These are phyloP conservation scores for Hyaloscypha finlandica DNA, from an alignment of 495 filamentous ascomycete species.

Conservation along the genomic window DNA sequence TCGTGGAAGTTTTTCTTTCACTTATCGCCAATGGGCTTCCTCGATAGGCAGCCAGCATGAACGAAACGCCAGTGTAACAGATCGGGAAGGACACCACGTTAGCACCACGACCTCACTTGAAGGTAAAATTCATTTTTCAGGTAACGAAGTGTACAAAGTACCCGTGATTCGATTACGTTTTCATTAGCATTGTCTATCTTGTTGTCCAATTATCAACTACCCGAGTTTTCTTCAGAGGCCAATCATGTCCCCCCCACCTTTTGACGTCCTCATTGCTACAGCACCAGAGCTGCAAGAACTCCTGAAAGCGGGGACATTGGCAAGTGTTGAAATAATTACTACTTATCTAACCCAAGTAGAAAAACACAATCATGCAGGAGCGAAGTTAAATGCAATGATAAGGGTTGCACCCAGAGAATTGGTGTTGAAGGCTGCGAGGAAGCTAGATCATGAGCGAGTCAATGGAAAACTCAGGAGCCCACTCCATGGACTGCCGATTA, in stretches of 20 bases:
- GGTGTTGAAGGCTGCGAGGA: conserved; percentile 49
- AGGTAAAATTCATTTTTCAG: background rate
- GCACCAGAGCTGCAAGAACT: conserved; percentile 45
- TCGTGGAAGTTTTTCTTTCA: background rate
- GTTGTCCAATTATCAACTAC: background rate
- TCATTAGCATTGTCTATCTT: background rate
- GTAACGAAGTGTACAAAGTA: background rate
- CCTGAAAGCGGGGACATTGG: conserved; percentile 41
- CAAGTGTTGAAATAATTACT: conserved; percentile 48
- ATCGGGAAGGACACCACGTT: background rate
- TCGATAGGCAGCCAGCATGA: background rate
- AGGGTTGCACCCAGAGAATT: conserved; percentile 64
- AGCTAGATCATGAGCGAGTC: conserved; percentile 58
- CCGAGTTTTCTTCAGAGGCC: background rate
- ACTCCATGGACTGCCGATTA: conserved; percentile 71
- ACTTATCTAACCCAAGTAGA: conserved; percentile 54
- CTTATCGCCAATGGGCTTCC: background rate
- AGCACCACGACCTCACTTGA: background rate
- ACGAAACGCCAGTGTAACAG: background rate
- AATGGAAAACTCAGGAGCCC: conserved; percentile 56
- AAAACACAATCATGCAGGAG: conserved; percentile 39
- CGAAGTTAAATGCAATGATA: conserved; percentile 50
- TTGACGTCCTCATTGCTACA: conserved; percentile 31
- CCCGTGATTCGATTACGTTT: background rate
- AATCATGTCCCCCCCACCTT: background rate